Conservation (phyloP, 2,329 filamentous ascomycete genomes). For the Trichoderma sp. region DNA sequence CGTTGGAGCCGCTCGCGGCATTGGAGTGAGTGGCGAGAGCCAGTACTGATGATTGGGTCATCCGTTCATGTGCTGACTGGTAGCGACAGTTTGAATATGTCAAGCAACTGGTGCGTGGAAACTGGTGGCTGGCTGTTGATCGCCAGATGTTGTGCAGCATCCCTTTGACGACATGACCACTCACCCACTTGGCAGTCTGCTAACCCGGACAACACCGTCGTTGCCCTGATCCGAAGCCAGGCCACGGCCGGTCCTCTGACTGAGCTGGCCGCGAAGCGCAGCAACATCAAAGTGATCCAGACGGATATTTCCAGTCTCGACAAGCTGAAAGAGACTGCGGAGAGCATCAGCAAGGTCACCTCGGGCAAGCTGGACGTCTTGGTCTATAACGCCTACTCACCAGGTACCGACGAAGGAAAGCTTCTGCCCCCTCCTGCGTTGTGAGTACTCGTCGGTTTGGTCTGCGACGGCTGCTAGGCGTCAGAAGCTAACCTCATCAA, state of each 20-base stretch:
- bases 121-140: background rate
- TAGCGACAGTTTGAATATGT: background rate
- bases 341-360: background rate
- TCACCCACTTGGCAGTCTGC: background rate
- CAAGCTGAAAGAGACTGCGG: background rate
- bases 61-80: background rate
- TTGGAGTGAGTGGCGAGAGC: background rate
- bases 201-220: background rate
- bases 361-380: background rate
- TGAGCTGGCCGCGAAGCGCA: background rate
- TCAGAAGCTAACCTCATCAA: background rate
- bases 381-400: background rate
- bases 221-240: conserved; percentile 9
- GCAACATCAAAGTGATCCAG: background rate
- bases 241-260: background rate
- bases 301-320: background rate
- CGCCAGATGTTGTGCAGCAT: too few relatives aligned
- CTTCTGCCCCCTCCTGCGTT: background rate
- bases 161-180: background rate
- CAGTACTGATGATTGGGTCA: background rate
- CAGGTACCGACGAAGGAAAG: background rate
- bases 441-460: background rate
- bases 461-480: background rate
- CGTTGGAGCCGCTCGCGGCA: conserved; percentile 2
- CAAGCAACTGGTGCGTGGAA: background rate